phyloP scores from a whole-genome alignment of 352 stramenopile species.

The Phytophthora colocasiae region DNA sequence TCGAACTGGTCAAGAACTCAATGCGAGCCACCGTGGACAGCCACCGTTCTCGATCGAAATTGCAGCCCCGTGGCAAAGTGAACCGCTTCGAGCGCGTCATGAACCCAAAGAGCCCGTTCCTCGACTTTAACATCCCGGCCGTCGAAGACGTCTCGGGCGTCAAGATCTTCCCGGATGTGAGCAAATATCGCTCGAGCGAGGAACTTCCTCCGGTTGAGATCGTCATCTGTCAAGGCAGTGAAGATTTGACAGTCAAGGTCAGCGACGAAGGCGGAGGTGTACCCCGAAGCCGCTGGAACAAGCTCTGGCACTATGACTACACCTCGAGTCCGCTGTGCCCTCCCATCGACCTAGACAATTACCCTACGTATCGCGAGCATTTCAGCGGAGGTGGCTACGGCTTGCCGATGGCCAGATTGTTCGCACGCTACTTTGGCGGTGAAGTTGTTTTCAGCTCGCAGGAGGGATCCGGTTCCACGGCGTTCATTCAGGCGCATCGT shows the following conservation, averaged over 20 bases:
- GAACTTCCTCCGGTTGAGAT: slow-evolving; percentile 94
- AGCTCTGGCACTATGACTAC: slow-evolving; percentile 98
- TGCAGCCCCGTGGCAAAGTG: slow-evolving; percentile 33
- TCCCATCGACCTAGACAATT: slow-evolving; percentile 60
- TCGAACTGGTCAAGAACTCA: slow-evolving; percentile 99
- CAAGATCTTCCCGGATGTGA: slow-evolving; percentile 68
- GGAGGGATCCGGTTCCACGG: slow-evolving; percentile 97
- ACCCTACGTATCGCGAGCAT: slow-evolving; percentile 79
- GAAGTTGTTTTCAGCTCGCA: slow-evolving; percentile 98
- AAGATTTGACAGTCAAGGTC: slow-evolving; percentile 97
- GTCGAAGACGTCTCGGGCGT: slow-evolving; percentile 63
- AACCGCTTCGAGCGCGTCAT: slow-evolving; percentile 64
- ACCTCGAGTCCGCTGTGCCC: slow-evolving; percentile 91
- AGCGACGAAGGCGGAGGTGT: slow-evolving; percentile 98
- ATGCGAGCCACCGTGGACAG: slow-evolving; percentile 97
- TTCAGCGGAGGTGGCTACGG: slow-evolving; percentile 96
- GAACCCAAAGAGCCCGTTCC: slow-evolving; percentile 59
- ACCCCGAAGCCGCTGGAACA: slow-evolving; percentile 94
- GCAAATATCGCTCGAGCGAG: slow-evolving; percentile 54
- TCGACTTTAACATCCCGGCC: slow-evolving; percentile 68
- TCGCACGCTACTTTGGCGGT: slow-evolving; percentile 98
- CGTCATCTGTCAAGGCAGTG: slow-evolving; percentile 96
- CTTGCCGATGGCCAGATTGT: slow-evolving; percentile 90
- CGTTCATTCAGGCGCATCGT: slow-evolving; percentile 76
- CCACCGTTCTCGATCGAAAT: slow-evolving; percentile 74